Evolutionary conservation across 495 filamentous ascomycete species (phyloP).

Genomic region (Umbilicaria muhlenbergii): DNA sequence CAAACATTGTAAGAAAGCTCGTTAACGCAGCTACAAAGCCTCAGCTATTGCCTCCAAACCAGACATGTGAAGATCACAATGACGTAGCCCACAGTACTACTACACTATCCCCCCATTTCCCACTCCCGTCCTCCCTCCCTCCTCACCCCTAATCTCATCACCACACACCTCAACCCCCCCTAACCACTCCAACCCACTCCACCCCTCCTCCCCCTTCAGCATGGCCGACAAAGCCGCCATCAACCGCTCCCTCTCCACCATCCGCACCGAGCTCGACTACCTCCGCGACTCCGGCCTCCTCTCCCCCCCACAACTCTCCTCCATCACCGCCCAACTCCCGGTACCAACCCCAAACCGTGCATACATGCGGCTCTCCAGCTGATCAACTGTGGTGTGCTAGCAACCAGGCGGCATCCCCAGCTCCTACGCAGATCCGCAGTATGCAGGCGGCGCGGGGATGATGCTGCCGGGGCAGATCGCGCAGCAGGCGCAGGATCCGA

Average conservation of each 20-base stretch:
- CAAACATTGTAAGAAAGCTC: too few relatives aligned
- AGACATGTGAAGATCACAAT: too few relatives aligned
- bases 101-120: too few relatives aligned
- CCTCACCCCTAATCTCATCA: too few relatives aligned
- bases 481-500: constrained; percentile 17
- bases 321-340: constrained; percentile 20
- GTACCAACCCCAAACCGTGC: constrained; percentile 6
- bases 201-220: background rate
- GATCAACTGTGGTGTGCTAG: background rate
- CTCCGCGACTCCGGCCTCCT: constrained; percentile 16
- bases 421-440: constrained; percentile 16
- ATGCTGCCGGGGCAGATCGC: constrained; percentile 10
- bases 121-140: too few relatives aligned
- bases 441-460: constrained; percentile 5
- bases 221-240: constrained; percentile 17
- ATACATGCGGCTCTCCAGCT: background rate
- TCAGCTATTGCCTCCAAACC: too few relatives aligned
- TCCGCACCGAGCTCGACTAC: constrained; percentile 21
- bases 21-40: too few relatives aligned
- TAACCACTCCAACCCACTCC: too few relatives aligned
- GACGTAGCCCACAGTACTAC: too few relatives aligned
- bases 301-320: constrained; percentile 13
- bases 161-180: too few relatives aligned
- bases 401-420: constrained; percentile 14
- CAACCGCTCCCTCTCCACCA: constrained; percentile 20